Evolutionary conservation across 352 stramenopile species (phyloP), one percentile per base, ranked within the genome.

Genomic region (Globisporangium okanoganense): DNA sequence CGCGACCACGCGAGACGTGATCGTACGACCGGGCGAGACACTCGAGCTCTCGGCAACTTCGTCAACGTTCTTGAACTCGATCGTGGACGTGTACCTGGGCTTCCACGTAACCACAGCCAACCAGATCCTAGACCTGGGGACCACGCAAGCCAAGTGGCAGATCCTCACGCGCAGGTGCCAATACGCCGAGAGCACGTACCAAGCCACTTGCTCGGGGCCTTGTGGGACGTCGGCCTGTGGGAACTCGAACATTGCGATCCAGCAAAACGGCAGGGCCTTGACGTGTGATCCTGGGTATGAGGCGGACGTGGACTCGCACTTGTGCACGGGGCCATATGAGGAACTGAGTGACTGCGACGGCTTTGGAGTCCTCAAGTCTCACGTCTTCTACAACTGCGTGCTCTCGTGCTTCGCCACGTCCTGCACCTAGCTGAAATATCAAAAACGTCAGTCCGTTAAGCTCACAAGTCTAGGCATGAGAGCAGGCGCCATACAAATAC

Each of bases 61-160:
- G 1, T 78, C 84, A 0, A 33, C 62, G 3, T 72, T 73, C 24
- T 91, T 90, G 63, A 88, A 87, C 63, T 71, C 84, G 13, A 62
- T 82, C 54, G 61, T 76, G 1, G 78, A 90, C 51, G 79, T 91
- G 6, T 88, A 85, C 62, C 5, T 93, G 5, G 79, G 65, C 24
- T 93, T 93, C 62, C 84, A 93, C 45, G 67, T 89, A 14, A 70
- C 89, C 35, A 89, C 81, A 0, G 59, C 79, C 3, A 93, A 90
- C 62, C 75, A 80, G n/a, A 76, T 90, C 55, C 10, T 91, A 0
- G 72, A 90, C 44, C 69, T 93, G 3, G 29, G 6, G 14, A 63
- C 69, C 25, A 65, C 69, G 29, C 70, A 70, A 33, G 69, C 79
- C 3, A 65, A 75, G 54, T 93, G 84, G 84, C 76, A 61, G 48